These are phyloP conservation scores for Rutstroemia sydowiana DNA, from an alignment of 2,329 filamentous ascomycete genomes.

Conservation along the genomic window DNA sequence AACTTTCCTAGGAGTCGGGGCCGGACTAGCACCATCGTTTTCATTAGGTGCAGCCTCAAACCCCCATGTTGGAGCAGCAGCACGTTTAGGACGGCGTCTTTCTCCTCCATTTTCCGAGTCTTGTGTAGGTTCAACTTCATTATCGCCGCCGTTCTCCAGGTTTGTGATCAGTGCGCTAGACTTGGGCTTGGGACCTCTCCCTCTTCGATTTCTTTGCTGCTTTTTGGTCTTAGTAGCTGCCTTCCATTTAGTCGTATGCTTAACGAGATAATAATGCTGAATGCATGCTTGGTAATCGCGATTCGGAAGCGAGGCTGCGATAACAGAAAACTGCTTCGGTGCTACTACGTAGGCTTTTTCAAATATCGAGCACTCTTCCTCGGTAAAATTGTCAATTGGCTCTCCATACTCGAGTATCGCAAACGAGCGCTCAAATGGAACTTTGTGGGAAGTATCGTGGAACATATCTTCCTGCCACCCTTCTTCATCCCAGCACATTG, in stretches of 20 bases:
- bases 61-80: conserved; percentile 62
- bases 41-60: conserved; percentile 53
- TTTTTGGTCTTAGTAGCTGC: conserved; percentile 42
- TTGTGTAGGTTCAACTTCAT: conserved; percentile 26
- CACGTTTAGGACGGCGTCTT: conserved; percentile 52
- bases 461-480: conserved; percentile 53
- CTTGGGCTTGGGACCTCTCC: conserved; percentile 46
- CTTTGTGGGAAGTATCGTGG: conserved; percentile 57
- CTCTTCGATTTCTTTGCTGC: conserved; percentile 48
- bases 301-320: conserved; percentile 59
- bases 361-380: conserved; percentile 62
- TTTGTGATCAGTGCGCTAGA: conserved; percentile 61
- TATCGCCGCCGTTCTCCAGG: conserved; percentile 32
- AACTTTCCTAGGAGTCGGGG: conserved; percentile 49
- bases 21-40: conserved; percentile 50
- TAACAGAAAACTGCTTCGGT: conserved; percentile 76
- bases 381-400: conserved; percentile 66
- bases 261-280: conserved; percentile 79
- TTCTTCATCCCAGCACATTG: conserved; percentile 57
- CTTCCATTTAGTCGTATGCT: conserved; percentile 69
- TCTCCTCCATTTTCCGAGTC: conserved; percentile 49
- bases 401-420: conserved; percentile 65
- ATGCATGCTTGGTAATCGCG: conserved; percentile 75
- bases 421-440: conserved; percentile 59
- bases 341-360: conserved; percentile 67